Percentiles rank a stretch among this genome's conserved stretches.
Evolutionary conservation across 2,329 filamentous ascomycete genomes (phyloP).

Genomic region (Pseudogymnoascus pannorum): DNA sequence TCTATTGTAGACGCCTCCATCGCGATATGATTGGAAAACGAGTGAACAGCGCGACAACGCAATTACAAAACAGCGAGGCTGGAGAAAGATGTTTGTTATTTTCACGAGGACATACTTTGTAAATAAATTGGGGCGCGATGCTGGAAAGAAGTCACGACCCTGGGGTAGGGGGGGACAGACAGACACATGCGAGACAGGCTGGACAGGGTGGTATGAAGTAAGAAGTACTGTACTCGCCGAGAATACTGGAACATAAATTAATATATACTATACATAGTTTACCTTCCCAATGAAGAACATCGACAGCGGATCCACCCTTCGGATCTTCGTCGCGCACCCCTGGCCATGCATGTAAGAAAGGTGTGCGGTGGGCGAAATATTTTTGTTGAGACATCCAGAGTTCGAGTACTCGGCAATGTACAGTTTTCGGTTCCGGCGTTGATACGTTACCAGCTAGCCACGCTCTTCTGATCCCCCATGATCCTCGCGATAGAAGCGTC

Average conservation of each 20-base stretch:
- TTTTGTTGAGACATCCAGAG: neutral
- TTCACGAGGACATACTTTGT: neutral
- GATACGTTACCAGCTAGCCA: neutral
- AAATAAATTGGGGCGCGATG: neutral
- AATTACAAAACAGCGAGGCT: neutral
- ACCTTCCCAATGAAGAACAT: conserved; percentile 1
- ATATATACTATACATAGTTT: neutral
- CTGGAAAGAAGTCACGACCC: neutral
- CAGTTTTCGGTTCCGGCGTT: neutral
- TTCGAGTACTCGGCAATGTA: neutral
- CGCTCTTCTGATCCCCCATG: neutral
- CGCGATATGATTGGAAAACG: neutral
- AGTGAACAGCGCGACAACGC: neutral
- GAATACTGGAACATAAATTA: no score
- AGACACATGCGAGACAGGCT: neutral
- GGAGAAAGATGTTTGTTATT: neutral
- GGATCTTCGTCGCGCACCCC: neutral
- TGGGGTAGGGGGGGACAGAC: neutral
- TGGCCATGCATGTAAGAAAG: neutral
- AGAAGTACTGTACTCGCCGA: neutral
- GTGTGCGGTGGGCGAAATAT: neutral
- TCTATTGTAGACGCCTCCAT: conserved; percentile 4
- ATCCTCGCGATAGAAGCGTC: neutral
- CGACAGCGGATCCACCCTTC: neutral
- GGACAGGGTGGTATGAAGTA: neutral